These are phyloP conservation scores for Daldinia decipiens DNA, from an alignment of 495 filamentous ascomycete genomes.

Conservation along the genomic window DNA sequence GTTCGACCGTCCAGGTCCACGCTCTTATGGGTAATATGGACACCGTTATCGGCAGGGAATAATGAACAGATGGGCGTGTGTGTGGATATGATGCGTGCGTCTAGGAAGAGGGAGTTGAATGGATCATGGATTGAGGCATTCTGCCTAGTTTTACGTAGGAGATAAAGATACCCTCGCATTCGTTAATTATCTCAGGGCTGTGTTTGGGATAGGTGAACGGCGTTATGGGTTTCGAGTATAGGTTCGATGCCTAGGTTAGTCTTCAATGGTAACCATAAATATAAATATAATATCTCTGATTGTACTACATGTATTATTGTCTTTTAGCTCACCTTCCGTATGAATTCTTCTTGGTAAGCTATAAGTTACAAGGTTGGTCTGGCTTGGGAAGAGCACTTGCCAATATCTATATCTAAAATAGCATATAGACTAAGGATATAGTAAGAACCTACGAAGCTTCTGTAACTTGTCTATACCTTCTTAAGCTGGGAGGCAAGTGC, in stretches of 20 bases:
- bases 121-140: neutral
- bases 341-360: neutral
- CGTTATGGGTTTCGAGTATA: constrained; percentile 13
- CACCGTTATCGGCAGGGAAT: constrained; percentile 46
- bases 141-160: neutral
- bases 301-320: neutral
- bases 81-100: neutral
- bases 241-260: constrained; percentile 11
- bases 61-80: neutral
- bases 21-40: constrained; percentile 47
- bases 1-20: constrained; percentile 39
- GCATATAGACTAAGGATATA: neutral
- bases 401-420: constrained; percentile 1
- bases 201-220: neutral
- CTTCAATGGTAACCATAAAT: no score
- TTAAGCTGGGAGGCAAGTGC: no score
- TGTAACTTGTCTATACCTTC: neutral
- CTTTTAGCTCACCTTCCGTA: neutral
- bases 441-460: neutral
- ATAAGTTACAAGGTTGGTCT: neutral
- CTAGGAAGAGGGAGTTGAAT: neutral
- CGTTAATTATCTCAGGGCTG: constrained; percentile 6
- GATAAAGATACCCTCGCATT: constrained; percentile 30
- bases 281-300: neutral
- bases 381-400: neutral